phyloP scores from a whole-genome alignment of 2,329 filamentous ascomycete genomes.

The Aspergillus awamori region DNA sequence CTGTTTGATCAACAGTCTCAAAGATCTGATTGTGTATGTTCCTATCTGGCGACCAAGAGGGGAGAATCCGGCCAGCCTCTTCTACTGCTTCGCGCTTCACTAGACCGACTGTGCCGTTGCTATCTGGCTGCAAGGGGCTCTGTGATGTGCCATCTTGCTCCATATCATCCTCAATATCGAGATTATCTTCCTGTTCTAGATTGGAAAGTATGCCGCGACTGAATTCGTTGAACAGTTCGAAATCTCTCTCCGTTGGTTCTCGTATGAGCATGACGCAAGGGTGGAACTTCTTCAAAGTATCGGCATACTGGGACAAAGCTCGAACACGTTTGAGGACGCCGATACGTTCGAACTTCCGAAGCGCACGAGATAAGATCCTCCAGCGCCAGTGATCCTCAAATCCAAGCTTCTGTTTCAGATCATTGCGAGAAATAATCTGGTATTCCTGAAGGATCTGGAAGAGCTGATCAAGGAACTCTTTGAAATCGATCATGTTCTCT shows the following conservation, averaged over 20 bases:
- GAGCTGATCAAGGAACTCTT: constrained; percentile 52
- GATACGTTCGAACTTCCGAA: constrained; percentile 50
- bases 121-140: background rate
- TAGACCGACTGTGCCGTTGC: constrained; percentile 20
- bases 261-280: constrained; percentile 49
- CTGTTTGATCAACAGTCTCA: constrained; percentile 51
- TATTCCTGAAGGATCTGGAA: constrained; percentile 54
- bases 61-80: constrained; percentile 44
- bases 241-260: constrained; percentile 44
- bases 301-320: constrained; percentile 46
- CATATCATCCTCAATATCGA: constrained; percentile 40
- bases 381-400: constrained; percentile 43
- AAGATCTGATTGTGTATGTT: constrained; percentile 57
- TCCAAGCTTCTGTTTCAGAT: constrained; percentile 54
- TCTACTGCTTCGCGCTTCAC: constrained; percentile 29
- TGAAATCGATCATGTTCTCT: constrained; percentile 49
- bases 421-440: constrained; percentile 55
- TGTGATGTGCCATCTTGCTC: constrained; percentile 27
- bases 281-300: constrained; percentile 39
- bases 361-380: constrained; percentile 45
- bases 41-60: constrained; percentile 59
- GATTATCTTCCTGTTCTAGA: constrained; percentile 32
- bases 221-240: constrained; percentile 45
- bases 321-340: constrained; percentile 49
- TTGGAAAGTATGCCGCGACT: constrained; percentile 32